Percentiles rank a stretch among this genome's conserved stretches.
Conservation (phyloP, 2,329 filamentous ascomycete genomes). For the Mycosphaerella arachidis region DNA sequence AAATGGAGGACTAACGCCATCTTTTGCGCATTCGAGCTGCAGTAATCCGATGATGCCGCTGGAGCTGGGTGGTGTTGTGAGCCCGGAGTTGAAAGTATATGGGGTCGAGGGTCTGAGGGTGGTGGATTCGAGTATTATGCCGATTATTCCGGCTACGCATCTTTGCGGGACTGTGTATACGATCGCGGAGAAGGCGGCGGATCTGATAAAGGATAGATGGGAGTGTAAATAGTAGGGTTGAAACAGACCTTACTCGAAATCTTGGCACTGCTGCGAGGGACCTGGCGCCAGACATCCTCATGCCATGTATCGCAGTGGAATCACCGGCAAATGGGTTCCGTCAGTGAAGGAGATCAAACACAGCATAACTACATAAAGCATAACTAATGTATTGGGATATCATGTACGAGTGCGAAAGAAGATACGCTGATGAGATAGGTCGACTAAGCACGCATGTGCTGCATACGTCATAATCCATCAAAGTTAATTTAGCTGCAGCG, state of each 20-base stretch:
- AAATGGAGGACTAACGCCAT: constrained; percentile 15
- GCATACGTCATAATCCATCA: too few relatives aligned
- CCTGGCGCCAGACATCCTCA: too few relatives aligned
- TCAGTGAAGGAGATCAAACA: too few relatives aligned
- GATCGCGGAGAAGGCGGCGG: constrained; percentile 35
- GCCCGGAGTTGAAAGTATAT: constrained; percentile 26
- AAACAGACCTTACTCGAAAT: not conserved
- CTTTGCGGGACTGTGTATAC: constrained; percentile 30
- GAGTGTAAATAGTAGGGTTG: not conserved
- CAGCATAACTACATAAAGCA: too few relatives aligned
- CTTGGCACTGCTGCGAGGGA: too few relatives aligned
- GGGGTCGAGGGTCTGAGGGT: constrained; percentile 27
- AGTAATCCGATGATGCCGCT: constrained; percentile 15
- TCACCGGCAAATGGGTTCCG: too few relatives aligned
- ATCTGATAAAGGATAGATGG: constrained; percentile 30
- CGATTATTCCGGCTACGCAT: constrained; percentile 21
- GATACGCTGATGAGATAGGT: too few relatives aligned
- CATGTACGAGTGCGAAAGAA: too few relatives aligned
- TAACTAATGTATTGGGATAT: too few relatives aligned
- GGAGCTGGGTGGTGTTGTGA: constrained; percentile 28
- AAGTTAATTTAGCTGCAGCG: too few relatives aligned
- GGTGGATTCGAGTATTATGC: constrained; percentile 34
- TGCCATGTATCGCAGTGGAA: too few relatives aligned
- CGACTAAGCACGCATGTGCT: too few relatives aligned
- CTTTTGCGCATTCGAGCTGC: constrained; percentile 25